Percentiles rank a stretch among this genome's conserved stretches.
Conservation (phyloP, 257 asterid genomes). For the Penstemon davidsonii region DNA sequence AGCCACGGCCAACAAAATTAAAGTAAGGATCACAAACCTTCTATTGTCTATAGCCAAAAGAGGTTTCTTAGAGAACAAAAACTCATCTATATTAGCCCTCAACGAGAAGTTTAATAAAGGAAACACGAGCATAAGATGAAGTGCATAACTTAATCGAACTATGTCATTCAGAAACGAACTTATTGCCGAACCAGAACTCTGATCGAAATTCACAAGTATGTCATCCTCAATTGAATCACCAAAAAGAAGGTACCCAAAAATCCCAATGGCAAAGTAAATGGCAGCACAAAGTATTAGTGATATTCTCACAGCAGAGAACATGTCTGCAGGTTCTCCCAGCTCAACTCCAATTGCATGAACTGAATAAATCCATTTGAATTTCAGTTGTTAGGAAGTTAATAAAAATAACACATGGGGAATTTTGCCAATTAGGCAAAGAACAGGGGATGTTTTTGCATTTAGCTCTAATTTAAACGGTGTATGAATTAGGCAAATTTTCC, state of each 20-base stretch:
- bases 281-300: slow-evolving; percentile 67
- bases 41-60: slow-evolving; percentile 44
- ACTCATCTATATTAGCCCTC: slow-evolving; percentile 76
- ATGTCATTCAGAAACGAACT: slow-evolving; percentile 56
- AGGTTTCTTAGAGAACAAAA: slow-evolving; percentile 63
- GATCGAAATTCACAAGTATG: slow-evolving; percentile 82
- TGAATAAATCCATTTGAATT: slow-evolving; percentile 31
- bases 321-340: slow-evolving; percentile 69
- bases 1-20: slow-evolving; percentile 53
- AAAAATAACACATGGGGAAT: no score
- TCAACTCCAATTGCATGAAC: slow-evolving; percentile 93
- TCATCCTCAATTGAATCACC: slow-evolving; percentile 89
- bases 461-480: not conserved
- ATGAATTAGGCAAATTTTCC: not conserved
- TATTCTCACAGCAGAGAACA: slow-evolving; percentile 68
- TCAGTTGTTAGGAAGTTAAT: not conserved
- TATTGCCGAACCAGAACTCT: slow-evolving; percentile 48
- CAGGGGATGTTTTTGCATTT: no score
- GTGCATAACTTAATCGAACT: slow-evolving; percentile 75
- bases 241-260: slow-evolving; percentile 89
- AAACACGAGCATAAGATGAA: slow-evolving; percentile 82
- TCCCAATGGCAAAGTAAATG: slow-evolving; percentile 73
- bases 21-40: slow-evolving; percentile 61
- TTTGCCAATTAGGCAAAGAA: no score
- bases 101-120: slow-evolving; percentile 84